Evolutionary conservation across 2,329 filamentous ascomycete species (phyloP).

Genomic region (Leptoxyphium fumago): DNA sequence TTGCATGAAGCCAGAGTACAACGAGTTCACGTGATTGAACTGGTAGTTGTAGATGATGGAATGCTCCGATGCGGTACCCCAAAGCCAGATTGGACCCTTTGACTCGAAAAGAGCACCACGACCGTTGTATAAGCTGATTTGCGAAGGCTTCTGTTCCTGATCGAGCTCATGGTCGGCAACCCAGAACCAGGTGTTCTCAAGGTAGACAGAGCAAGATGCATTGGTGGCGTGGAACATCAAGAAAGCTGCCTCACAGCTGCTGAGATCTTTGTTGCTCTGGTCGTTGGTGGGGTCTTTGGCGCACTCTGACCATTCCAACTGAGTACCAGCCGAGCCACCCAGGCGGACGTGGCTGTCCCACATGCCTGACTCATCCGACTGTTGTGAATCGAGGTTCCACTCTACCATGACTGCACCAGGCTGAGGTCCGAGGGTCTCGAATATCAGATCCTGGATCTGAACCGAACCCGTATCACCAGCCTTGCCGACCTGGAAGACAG

Average conservation of each 20-base stretch:
- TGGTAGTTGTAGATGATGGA: conserved; percentile 65
- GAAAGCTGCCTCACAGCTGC: conserved; percentile 60
- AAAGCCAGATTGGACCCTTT: conserved; percentile 32
- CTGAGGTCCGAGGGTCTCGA: conserved; percentile 68
- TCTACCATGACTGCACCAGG: conserved; percentile 82
- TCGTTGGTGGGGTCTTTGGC: conserved; percentile 55
- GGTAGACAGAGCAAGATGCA: conserved; percentile 47
- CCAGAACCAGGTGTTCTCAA: conserved; percentile 92
- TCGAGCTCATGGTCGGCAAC: conserved; percentile 85
- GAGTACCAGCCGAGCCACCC: conserved; percentile 70
- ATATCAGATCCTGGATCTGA: conserved; percentile 77
- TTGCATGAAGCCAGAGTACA: conserved; percentile 75
- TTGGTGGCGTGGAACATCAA: conserved; percentile 43
- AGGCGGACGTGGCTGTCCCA: conserved; percentile 97
- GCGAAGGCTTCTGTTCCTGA: conserved; percentile 45
- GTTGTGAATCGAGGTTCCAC: conserved; percentile 64
- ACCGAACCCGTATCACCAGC: conserved; percentile 62
- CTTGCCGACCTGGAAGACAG: conserved; percentile 75
- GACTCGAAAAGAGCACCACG: conserved; percentile 64
- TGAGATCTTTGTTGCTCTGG: conserved; percentile 39
- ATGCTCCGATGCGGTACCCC: conserved; percentile 54
- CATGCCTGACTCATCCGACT: conserved; percentile 59
- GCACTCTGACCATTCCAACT: conserved; percentile 68
- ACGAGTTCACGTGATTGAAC: conserved; percentile 57
- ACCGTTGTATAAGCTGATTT: conserved; percentile 75